phyloP scores from a whole-genome alignment of 176 grass and related monocot genomes.

The Bothriochloa decipiens region DNA sequence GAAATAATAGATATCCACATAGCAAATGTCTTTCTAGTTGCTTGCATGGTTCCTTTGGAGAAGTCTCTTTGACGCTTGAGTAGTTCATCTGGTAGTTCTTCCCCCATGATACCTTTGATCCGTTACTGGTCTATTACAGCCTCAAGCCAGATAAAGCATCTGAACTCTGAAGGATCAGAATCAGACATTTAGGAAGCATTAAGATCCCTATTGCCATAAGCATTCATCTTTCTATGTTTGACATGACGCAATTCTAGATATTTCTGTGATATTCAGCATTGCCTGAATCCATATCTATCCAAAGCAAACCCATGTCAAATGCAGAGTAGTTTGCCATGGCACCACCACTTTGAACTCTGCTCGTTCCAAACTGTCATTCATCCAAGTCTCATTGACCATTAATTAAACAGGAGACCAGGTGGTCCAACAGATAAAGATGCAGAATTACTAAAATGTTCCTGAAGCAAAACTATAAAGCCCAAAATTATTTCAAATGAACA shows the following conservation, averaged over 20 bases:
- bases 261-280: conserved; percentile 33
- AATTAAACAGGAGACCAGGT: conserved; percentile 11
- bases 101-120: conserved; percentile 19
- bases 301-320: conserved; percentile 35
- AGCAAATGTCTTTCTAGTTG: background rate
- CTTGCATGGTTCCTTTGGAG: conserved; percentile 35
- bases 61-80: conserved; percentile 9
- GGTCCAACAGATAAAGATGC: conserved; percentile 30
- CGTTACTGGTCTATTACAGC: too few relatives aligned
- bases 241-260: conserved; percentile 20
- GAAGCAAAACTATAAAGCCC: background rate
- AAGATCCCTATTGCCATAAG: conserved; percentile 39
- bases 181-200: background rate
- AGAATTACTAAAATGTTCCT: conserved; percentile 46
- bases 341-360: conserved; percentile 1
- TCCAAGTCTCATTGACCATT: background rate
- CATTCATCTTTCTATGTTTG: conserved; percentile 45
- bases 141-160: too few relatives aligned
- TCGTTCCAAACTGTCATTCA: background rate
- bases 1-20: background rate
- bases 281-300: background rate
- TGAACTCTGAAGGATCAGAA: background rate
- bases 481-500: too few relatives aligned
- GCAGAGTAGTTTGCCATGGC: conserved; percentile 3
- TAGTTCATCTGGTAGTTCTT: conserved; percentile 45